Conservation (phyloP, 1,284 basidiomycete species). For the Ganoderma lingzhi region DNA sequence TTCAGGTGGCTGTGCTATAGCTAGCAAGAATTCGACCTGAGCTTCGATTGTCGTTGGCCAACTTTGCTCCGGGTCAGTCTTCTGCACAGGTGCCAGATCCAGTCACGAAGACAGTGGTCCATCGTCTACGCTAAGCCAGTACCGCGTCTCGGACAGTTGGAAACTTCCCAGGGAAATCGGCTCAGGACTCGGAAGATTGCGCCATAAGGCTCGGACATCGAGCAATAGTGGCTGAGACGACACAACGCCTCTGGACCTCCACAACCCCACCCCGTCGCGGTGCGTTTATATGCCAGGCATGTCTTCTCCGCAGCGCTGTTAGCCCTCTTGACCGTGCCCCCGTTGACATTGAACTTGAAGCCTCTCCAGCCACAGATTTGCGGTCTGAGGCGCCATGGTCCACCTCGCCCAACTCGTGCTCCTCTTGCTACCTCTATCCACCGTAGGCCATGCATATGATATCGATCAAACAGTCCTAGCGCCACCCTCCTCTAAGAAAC, state of each 20-base stretch:
- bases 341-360: background rate
- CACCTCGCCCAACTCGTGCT: slow-evolving; percentile 4
- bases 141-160: too few relatives aligned
- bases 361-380: background rate
- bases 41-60: background rate
- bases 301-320: background rate
- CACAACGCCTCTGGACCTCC: background rate
- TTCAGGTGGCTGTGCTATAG: background rate
- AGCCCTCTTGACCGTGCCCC: background rate
- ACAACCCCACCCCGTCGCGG: background rate
- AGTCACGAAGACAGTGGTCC: too few relatives aligned
- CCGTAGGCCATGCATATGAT: slow-evolving; percentile 7
- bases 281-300: background rate
- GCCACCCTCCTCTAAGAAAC: background rate
- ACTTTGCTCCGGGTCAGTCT: background rate
- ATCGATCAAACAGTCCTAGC: slow-evolving; percentile 15
- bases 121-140: too few relatives aligned
- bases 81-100: background rate
- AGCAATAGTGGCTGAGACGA: slow-evolving; percentile 22
- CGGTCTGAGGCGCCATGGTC: slow-evolving; percentile 13
- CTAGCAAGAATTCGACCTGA: background rate
- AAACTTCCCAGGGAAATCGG: too few relatives aligned
- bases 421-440: slow-evolving; percentile 13
- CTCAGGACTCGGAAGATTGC: slow-evolving; percentile 24
- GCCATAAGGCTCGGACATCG: slow-evolving; percentile 27